A percentile compares a stretch with the other conserved stretches of the same genome.
phyloP scores from a whole-genome alignment of 2,329 filamentous ascomycete genomes.

The Albifimbria verrucaria region DNA sequence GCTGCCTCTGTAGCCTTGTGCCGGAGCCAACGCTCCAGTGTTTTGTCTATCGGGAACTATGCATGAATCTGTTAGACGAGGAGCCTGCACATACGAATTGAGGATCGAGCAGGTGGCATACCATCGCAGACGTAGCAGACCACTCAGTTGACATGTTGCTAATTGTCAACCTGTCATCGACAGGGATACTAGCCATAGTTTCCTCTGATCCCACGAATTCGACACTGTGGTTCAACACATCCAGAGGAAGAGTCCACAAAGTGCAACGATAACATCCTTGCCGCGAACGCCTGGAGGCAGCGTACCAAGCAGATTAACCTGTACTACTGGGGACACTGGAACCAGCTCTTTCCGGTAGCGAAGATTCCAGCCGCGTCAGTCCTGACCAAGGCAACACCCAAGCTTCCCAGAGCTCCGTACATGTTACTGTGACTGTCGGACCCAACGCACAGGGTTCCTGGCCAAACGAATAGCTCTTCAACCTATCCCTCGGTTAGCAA shows the following conservation, averaged over 20 bases:
- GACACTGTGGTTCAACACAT: constrained; percentile 83
- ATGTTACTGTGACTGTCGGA: constrained; percentile 75
- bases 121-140: constrained; percentile 53
- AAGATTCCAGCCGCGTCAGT: constrained; percentile 83
- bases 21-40: constrained; percentile 68
- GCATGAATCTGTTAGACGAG: neutral
- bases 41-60: constrained; percentile 69
- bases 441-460: constrained; percentile 75
- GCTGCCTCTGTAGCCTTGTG: constrained; percentile 69
- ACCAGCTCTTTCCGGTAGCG: constrained; percentile 76
- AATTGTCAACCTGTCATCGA: constrained; percentile 71
- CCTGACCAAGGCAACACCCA: constrained; percentile 76
- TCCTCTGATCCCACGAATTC: constrained; percentile 78
- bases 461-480: constrained; percentile 69
- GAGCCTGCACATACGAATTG: constrained; percentile 8
- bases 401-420: constrained; percentile 73
- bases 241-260: constrained; percentile 79
- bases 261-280: constrained; percentile 31
- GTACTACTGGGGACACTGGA: constrained; percentile 76
- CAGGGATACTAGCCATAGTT: constrained; percentile 59
- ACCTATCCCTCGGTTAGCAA: constrained; percentile 7
- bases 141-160: constrained; percentile 78
- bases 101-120: too few species aligned
- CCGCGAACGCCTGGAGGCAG: constrained; percentile 71
- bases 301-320: constrained; percentile 69